phyloP scores from a whole-genome alignment of 352 stramenopile genomes.

The Phytophthora ohioensis region DNA sequence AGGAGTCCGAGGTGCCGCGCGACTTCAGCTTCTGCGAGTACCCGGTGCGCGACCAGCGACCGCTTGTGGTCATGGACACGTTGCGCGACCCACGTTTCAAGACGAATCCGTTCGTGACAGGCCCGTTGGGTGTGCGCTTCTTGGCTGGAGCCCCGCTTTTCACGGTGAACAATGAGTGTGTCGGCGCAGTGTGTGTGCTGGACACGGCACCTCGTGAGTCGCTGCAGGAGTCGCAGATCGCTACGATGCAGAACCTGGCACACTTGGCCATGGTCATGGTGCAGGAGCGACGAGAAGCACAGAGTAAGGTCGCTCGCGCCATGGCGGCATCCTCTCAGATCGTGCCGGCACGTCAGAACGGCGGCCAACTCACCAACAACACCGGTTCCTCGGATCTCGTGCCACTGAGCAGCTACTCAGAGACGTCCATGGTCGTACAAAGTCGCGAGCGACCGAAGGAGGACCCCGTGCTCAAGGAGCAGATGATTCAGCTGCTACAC shows the following conservation, averaged over 20 bases:
- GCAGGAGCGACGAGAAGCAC: constrained; percentile 80
- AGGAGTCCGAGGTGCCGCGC: constrained; percentile 80
- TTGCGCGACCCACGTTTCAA: constrained; percentile 89
- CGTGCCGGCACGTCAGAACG: constrained; percentile 41
- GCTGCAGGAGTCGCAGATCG: constrained; percentile 78
- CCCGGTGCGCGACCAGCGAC: constrained; percentile 72
- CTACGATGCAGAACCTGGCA: constrained; percentile 87
- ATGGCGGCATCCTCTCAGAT: constrained; percentile 59
- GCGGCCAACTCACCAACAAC: constrained; percentile 22
- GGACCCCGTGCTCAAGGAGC: constrained; percentile 81
- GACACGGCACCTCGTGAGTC: constrained; percentile 74
- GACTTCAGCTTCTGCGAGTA: constrained; percentile 90
- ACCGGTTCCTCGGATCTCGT: constrained; percentile 73
- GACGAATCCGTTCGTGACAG: constrained; percentile 91
- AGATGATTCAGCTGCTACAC: constrained; percentile 88
- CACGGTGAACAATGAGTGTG: constrained; percentile 81
- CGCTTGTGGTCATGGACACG: constrained; percentile 91
- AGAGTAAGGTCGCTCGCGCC: constrained; percentile 56
- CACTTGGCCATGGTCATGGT: constrained; percentile 90
- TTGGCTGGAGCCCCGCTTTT: constrained; percentile 94
- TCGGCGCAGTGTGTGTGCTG: constrained; percentile 82
- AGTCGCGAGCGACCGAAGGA: constrained; percentile 53
- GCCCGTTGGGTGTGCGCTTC: constrained; percentile 92
- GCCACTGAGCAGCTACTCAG: constrained; percentile 66
- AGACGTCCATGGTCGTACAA: constrained; percentile 63